Evolutionary conservation across 306 rosid species (phyloP).

Genomic region (Abrus pulchellus): DNA sequence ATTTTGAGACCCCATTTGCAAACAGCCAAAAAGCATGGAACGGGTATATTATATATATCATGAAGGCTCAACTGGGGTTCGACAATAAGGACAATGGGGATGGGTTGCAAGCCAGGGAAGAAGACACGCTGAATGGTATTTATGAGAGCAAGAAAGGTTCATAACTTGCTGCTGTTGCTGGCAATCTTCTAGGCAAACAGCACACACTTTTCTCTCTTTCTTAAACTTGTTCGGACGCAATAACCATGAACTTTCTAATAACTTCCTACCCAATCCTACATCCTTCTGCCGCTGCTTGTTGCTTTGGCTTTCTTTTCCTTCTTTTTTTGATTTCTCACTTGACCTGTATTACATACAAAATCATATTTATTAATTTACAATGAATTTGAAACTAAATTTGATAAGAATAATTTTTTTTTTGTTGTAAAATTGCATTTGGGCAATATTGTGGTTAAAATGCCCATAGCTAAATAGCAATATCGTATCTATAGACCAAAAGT

Average conservation of each 20-base stretch:
- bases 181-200: conserved; percentile 51
- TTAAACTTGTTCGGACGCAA: conserved; percentile 26
- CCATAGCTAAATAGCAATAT: neutral
- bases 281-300: neutral
- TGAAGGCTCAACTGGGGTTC: conserved; percentile 31
- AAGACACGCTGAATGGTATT: conserved; percentile 58
- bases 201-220: conserved; percentile 52
- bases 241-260: conserved; percentile 48
- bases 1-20: neutral
- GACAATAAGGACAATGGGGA: conserved; percentile 58
- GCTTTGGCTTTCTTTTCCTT: conserved; percentile 34
- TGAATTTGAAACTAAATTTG: neutral
- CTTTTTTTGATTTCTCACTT: conserved; percentile 36
- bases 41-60: no score
- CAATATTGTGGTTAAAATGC: no score
- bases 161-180: conserved; percentile 42
- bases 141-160: conserved; percentile 56
- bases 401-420: neutral
- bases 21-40: no score
- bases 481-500: neutral
- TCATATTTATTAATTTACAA: neutral
- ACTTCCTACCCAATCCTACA: conserved; percentile 43
- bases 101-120: conserved; percentile 54
- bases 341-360: neutral
- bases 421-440: neutral